Evolutionary conservation across 1,284 basidiomycete species (phyloP), one percentile per base, ranked within the genome.

Genomic region (Ceratobasidium papillatum): DNA sequence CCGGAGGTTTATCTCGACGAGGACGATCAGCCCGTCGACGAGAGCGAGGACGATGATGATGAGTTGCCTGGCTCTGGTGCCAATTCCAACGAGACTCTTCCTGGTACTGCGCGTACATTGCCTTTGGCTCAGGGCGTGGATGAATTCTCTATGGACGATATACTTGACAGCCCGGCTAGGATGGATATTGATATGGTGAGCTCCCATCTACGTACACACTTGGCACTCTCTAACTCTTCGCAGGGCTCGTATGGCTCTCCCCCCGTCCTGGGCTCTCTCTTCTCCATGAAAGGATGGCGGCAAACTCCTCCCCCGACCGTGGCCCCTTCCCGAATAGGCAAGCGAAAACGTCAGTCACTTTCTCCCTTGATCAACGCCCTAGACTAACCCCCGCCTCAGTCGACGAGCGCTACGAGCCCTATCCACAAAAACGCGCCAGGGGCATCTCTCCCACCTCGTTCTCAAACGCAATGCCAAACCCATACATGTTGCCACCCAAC

Each of bases 371-470:
- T 45, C 52, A 22, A 27, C 9, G 8, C 22, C 5, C 17, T n/a
- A n/a, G 47, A 52, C 56, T 65, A 7, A 61, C 36, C 3, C 38
- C 17, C 11, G 17, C 43, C 34, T 9, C 59, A 73, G 75, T 74
- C 41, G 77, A 77, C 9, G 77, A 77, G 30, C 52, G 77, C n/a
- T 77, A 76, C 69, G 77, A 77, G 14, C 77, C 77, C 32, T 77
- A 77, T 38, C 75, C 76, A 3, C 51, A 52, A 30, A 77, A 77
- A 56, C 75, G 77, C 38, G 12, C 76, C 59, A 22, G 77, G 74
- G 38, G 76, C 59, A 22, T 76, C 74, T 73, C 77, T 74, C 32
- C 25, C 54, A 76, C 75, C 27, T 64, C 69, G 2, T 76, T 51
- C 41, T 64, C 61, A 22, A 58, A 74, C 47, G 17, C 54, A 32